phyloP scores from a whole-genome alignment of 257 asterid genomes.

The Echites panduratus region DNA sequence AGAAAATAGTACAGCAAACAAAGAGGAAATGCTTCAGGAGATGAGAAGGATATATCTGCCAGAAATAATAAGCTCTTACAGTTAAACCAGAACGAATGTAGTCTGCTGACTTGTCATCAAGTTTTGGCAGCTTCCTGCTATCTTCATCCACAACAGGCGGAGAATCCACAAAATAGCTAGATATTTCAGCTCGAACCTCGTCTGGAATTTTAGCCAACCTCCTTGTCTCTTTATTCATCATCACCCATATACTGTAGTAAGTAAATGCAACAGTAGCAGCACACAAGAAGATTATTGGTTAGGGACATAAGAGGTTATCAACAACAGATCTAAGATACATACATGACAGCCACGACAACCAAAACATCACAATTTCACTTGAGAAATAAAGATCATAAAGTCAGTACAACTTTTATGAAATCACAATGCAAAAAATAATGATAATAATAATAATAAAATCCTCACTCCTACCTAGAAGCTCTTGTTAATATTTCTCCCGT shows the following conservation, averaged over 20 bases:
- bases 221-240: slow-evolving; percentile 98
- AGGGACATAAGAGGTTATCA: not conserved
- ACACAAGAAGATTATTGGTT: slow-evolving; percentile 9
- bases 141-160: slow-evolving; percentile 85
- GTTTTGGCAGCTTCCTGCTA: slow-evolving; percentile 75
- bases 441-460: too few species aligned
- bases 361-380: not conserved
- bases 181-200: slow-evolving; percentile 87
- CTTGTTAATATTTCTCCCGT: slow-evolving; percentile 79
- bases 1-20: not conserved
- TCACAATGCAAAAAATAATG: not conserved
- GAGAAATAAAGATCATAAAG: not conserved
- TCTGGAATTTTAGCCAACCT: slow-evolving; percentile 86
- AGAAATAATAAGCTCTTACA: slow-evolving; percentile 36
- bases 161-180: slow-evolving; percentile 65
- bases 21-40: not conserved
- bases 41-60: not conserved
- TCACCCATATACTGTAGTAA: slow-evolving; percentile 68
- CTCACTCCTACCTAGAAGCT: slow-evolving; percentile 70
- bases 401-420: not conserved
- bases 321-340: not conserved
- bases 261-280: slow-evolving; percentile 10
- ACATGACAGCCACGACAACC: not conserved
- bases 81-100: slow-evolving; percentile 66
- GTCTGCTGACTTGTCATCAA: slow-evolving; percentile 68